Conservation (phyloP, 352 stramenopile species). For the Phytopythium helicoides region DNA sequence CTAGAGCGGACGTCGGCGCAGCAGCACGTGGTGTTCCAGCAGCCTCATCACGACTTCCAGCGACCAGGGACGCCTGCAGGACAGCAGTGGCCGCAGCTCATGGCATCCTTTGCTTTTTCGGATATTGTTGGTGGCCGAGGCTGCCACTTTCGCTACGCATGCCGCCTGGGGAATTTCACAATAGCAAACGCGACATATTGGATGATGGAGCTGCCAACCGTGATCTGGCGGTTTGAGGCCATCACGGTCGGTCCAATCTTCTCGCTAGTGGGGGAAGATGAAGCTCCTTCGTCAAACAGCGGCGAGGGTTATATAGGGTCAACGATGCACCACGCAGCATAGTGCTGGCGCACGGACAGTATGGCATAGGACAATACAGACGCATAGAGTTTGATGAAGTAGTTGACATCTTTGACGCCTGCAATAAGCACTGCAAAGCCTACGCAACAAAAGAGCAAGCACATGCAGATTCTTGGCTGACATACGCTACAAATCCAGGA, state of each 20-base stretch:
- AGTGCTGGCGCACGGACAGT: too few relatives aligned
- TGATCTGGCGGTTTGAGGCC: slow-evolving; percentile 39
- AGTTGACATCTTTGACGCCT: too few relatives aligned
- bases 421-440: too few relatives aligned
- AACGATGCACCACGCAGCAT: too few relatives aligned
- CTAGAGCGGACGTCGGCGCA: slow-evolving; percentile 17
- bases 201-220: slow-evolving; percentile 43
- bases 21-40: slow-evolving; percentile 12
- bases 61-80: neutral
- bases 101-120: slow-evolving; percentile 28
- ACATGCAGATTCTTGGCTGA: too few relatives aligned
- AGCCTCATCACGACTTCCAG: too few relatives aligned
- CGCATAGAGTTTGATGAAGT: too few relatives aligned
- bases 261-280: slow-evolving; percentile 3
- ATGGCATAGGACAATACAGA: too few relatives aligned
- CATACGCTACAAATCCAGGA: too few relatives aligned
- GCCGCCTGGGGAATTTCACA: slow-evolving; percentile 19
- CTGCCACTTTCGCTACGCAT: slow-evolving; percentile 31
- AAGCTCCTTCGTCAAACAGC: neutral
- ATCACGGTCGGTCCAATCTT: slow-evolving; percentile 31
- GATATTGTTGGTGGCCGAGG: slow-evolving; percentile 6
- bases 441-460: too few relatives aligned
- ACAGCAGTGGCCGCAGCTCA: slow-evolving; percentile 25
- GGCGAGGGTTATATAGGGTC: too few relatives aligned
- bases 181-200: slow-evolving; percentile 26